phyloP scores from a whole-genome alignment of 805 yeast genomes.

The Cyberlindnera mississippiensis region DNA sequence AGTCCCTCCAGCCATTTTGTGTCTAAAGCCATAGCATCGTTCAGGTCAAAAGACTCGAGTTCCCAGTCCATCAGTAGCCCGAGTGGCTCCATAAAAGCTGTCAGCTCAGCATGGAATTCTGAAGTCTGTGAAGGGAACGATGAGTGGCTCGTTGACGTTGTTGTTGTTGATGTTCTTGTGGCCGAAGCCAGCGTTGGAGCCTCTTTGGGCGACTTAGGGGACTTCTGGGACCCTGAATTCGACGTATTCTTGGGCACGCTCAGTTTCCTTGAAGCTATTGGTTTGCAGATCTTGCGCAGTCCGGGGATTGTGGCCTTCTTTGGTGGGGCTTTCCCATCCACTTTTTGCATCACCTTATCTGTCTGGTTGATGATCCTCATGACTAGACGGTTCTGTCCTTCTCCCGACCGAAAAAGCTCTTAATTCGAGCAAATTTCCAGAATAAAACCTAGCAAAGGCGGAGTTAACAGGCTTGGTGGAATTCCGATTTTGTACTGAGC shows the following conservation, averaged over 20 bases:
- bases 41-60: constrained; percentile 2
- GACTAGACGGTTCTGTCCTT: not conserved
- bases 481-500: too few species aligned
- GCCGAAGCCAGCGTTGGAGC: not conserved
- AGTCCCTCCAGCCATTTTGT: constrained; percentile 10
- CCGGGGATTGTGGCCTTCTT: constrained; percentile 5
- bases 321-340: not conserved
- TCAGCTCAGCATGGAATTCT: constrained; percentile 5
- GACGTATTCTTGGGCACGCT: too few species aligned
- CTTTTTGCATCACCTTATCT: constrained; percentile 4
- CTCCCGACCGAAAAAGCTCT: too few species aligned
- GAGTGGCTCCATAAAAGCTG: constrained; percentile 7
- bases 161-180: not conserved
- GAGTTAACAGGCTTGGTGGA: too few species aligned
- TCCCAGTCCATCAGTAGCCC: constrained; percentile 7
- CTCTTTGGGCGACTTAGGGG: not conserved
- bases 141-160: not conserved
- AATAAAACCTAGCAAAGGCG: too few species aligned
- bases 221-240: too few species aligned
- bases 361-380: constrained; percentile 11
- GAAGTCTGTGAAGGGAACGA: not conserved
- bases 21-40: constrained; percentile 7
- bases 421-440: too few species aligned
- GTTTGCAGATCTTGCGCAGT: constrained; percentile 2
- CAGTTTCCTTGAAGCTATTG: not conserved